phyloP scores from a whole-genome alignment of 768 basidiomycete genomes.

The Daedalea quercina region DNA sequence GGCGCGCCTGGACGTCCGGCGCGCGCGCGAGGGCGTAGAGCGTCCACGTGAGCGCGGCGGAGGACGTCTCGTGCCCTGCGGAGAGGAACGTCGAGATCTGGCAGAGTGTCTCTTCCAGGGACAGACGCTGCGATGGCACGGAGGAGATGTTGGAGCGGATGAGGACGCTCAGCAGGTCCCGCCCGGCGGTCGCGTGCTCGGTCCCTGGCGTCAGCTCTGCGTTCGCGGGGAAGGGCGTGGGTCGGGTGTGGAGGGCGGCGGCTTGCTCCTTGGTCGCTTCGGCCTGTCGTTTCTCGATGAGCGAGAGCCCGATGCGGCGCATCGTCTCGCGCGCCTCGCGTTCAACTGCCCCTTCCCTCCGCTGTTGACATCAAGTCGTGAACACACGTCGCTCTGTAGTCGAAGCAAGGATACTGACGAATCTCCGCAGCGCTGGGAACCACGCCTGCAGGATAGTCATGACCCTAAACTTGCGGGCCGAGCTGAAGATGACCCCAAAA shows the following conservation, averaged over 20 bases:
- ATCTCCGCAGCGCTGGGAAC: conserved; percentile 48
- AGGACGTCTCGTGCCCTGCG: conserved; percentile 60
- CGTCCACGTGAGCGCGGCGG: conserved; percentile 54
- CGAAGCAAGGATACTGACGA: too few relatives aligned
- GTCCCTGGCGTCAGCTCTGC: conserved; percentile 8
- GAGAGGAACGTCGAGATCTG: conserved; percentile 62
- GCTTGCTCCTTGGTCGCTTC: conserved; percentile 17
- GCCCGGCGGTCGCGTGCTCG: conserved; percentile 18
- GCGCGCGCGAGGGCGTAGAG: conserved; percentile 48
- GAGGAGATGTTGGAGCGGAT: conserved; percentile 51
- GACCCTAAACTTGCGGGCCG: conserved; percentile 44
- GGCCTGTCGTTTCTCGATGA: conserved; percentile 44
- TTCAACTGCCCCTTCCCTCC: conserved; percentile 39
- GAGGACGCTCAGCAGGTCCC: conserved; percentile 46
- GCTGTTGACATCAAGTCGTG: conserved; percentile 24
- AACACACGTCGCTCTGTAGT: too few relatives aligned
- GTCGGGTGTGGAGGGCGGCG: neutral
- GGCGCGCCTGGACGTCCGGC: conserved; percentile 36
- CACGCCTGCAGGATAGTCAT: conserved; percentile 49
- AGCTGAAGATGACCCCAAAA: conserved; percentile 46
- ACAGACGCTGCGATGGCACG: conserved; percentile 41
- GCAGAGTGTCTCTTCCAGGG: conserved; percentile 48
- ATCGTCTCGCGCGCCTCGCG: conserved; percentile 38
- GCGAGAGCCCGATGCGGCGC: conserved; percentile 43
- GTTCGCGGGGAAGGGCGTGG: neutral